Base-by-base conservation (phyloP, 495 filamentous ascomycete genomes). In the Rhizodiscina lignyota region DNA sequence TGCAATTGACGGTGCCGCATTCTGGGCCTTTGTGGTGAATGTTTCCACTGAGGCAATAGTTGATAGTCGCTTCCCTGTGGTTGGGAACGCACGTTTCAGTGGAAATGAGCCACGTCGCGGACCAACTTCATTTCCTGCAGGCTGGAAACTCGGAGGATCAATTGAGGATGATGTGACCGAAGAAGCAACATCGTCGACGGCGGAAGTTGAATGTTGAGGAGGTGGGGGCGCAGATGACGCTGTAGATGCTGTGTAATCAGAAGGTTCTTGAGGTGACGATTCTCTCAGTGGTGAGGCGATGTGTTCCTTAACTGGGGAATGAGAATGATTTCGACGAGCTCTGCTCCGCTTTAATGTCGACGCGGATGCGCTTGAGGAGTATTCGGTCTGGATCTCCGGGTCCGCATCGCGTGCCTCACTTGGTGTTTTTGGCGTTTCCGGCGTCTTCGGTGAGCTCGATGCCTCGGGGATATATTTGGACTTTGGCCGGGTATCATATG, bases 1-100 rank as follows among this genome's bases (percentile, higher is more conserved):
- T 5, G 48, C 39, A 17, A 39, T 36, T 16, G 42, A 43, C 4
- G 46, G 32, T 31, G 49, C 36, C 39, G 15, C 24, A 5, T 35
- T 37, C 27, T 49, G 43, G 21, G 35, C 36, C 29, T 50, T 37
- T 2, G 47, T 47, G 8, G 36, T 31, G 31, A 57, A 47, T 6
- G 54, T 52, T 30, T 57, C 54, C 0, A 51, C 52, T 1, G 55
- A 59, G 15, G 40, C 54, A 40, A 55, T 57, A 3, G 54, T 57
- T 2, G 55, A 59, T 6, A 57, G 47, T 13, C 48, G 45, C 21
- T 55, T 55, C 0, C 54, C 52, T 20, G 49, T 47, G 3, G 42
- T 48, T 2, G 54, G 53, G 30, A 56, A 56, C 16, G 31, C n/a
- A 17, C 47, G 44, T 15, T 40, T 48, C 27, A 42, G 35, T 15